Conservation (phyloP, 352 stramenopile species). For the Pythium brassicae region DNA sequence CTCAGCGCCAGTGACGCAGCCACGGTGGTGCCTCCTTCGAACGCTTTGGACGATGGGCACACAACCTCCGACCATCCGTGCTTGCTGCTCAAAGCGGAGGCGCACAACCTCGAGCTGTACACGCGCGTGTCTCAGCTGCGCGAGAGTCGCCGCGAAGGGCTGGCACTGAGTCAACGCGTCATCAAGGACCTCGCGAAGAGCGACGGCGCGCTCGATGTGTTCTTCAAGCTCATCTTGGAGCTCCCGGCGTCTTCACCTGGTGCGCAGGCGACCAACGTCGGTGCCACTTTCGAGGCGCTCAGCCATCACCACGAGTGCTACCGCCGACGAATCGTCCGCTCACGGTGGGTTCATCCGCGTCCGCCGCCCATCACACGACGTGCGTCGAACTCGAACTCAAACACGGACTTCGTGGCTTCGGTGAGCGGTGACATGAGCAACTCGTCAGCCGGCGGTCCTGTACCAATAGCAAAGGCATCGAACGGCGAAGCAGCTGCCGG, state of each 20-base stretch:
- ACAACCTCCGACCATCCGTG: conserved; percentile 17
- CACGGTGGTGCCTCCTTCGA: background rate
- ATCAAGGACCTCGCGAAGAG: conserved; percentile 44
- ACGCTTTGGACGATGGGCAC: background rate
- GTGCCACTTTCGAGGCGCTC: conserved; percentile 25
- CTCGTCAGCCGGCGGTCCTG: no score
- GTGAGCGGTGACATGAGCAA: no score
- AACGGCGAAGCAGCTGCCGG: no score
- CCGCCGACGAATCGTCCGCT: conserved; percentile 31
- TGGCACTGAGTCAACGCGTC: conserved; percentile 23
- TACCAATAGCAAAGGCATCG: no score
- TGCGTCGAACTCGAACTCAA: conserved; percentile 4
- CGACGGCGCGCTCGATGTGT: conserved; percentile 30
- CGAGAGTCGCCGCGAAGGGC: conserved; percentile 8
- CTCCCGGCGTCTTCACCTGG: background rate
- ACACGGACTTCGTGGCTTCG: no score
- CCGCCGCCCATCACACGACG: background rate
- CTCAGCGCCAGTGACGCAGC: background rate
- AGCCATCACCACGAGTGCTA: conserved; percentile 58
- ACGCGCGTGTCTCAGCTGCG: conserved; percentile 29
- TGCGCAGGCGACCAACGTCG: background rate
- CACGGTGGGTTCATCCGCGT: conserved; percentile 26
- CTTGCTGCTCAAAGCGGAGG: conserved; percentile 50
- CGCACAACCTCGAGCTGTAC: conserved; percentile 43
- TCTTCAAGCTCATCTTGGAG: conserved; percentile 31